Base-by-base conservation (phyloP, 2,329 filamentous ascomycete species). In the Neospermospora avenae region DNA sequence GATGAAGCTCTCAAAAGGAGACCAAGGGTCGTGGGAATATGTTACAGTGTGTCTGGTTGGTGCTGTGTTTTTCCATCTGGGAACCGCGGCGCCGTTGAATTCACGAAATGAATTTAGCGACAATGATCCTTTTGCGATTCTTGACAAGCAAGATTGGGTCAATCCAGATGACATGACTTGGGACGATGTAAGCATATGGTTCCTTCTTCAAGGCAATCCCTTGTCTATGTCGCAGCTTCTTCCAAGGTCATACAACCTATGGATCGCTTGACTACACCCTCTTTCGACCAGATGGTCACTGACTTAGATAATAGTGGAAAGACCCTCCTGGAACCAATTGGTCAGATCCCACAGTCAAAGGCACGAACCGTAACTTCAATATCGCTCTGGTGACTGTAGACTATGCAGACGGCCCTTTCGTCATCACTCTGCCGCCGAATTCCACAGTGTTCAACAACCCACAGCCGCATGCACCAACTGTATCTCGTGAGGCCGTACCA, bases 401-500 rank as follows among this genome's bases (percentile, higher is more conserved):
- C 24, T 62, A 62, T 24, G 13, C 48, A 13, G 62, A 62, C 28
- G 42, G 25, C 10, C 42, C 59, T 8, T 64, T 64, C 39, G 51
- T 51, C 2, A 60, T 62, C 13, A 59, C 59, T 14, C 44, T 57
- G 18, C 53, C 62, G 3, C 34, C 37, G 13, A 35, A 51, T 5
- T 60, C 62, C 42, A 64, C 59, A 14, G 53, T 64, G 4, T 64
- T 62, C 46, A 55, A 28, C 25, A 64, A 64, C 48, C 62, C 62
- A 14, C 62, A 64, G 25, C 59, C 59, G 1, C 37, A 48, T 7
- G 46, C 57, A 8, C 52, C 53, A 13, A 57, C 48, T 31, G 31
- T 62, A 4, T 48, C 53, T 13, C 52, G 59, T n/a, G 59, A 44
- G 25, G 51, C 24, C 16, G 59, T 64, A 0, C 59, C 62, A 20